phyloP scores from a whole-genome alignment of 805 yeast genomes.

The Torulaspora maleeae region DNA sequence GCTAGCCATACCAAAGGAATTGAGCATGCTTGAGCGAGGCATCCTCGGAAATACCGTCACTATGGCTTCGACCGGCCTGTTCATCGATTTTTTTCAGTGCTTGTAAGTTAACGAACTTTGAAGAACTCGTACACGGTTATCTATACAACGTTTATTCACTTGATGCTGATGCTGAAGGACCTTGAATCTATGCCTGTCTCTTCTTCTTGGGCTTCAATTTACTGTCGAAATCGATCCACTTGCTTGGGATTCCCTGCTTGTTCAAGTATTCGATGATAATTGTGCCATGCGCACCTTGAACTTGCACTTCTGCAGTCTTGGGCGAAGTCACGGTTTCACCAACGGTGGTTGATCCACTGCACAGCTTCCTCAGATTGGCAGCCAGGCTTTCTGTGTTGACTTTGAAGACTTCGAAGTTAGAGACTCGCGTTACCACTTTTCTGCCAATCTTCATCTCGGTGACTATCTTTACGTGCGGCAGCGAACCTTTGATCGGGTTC shows the following conservation, averaged over 20 bases:
- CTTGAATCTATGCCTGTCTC: conserved; percentile 8
- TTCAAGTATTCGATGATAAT: conserved; percentile 53
- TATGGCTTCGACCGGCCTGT: too few relatives aligned
- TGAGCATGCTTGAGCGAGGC: background rate
- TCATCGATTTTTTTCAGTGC: background rate
- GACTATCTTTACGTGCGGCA: conserved; percentile 61
- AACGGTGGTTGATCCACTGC: conserved; percentile 85
- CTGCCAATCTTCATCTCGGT: conserved; percentile 79
- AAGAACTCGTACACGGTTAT: conserved; percentile 1
- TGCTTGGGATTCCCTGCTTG: conserved; percentile 57
- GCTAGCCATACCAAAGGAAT: conserved; percentile 2
- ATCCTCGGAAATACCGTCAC: too few relatives aligned
- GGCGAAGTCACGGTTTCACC: conserved; percentile 52
- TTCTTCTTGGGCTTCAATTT: conserved; percentile 54
- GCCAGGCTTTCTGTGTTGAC: conserved; percentile 64
- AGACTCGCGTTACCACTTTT: conserved; percentile 68
- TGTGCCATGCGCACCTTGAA: conserved; percentile 86
- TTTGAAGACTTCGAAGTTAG: conserved; percentile 62
- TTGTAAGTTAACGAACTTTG: background rate
- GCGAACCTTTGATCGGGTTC: conserved; percentile 53
- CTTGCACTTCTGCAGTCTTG: conserved; percentile 61
- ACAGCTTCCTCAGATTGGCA: conserved; percentile 63
- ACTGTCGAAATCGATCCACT: conserved; percentile 64
- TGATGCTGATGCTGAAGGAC: background rate
- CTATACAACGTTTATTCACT: conserved; percentile 1